Conservation (phyloP, 164 flowering plant genomes). For the Akebia trifoliata region DNA sequence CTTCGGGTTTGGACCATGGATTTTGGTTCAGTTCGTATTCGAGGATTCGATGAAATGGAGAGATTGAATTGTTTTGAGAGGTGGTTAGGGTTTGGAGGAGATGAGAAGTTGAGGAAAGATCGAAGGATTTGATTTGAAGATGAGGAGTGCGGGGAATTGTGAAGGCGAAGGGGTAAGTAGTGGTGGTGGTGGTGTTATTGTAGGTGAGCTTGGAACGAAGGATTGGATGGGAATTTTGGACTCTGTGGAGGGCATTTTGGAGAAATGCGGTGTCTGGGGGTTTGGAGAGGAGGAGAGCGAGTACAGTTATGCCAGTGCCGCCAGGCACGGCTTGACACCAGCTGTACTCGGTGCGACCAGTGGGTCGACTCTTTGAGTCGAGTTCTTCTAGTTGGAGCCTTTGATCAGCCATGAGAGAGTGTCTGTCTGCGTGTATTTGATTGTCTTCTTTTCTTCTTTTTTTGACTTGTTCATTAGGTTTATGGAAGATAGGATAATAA, state of each 20-base stretch:
- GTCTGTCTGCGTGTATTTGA: no score
- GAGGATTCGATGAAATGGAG: conserved; percentile 44
- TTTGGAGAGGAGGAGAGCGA: conserved; percentile 51
- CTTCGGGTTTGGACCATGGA: conserved; percentile 41
- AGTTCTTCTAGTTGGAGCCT: no score
- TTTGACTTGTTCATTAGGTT: no score
- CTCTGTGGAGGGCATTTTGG: conserved; percentile 43
- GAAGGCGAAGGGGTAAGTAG: no score
- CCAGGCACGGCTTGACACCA: conserved; percentile 74
- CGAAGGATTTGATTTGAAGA: conserved; percentile 37
- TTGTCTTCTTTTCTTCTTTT: no score
- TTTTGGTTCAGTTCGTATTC: conserved; percentile 63
- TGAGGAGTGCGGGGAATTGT: conserved; percentile 25
- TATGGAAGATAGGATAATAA: no score
- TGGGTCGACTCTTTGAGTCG: conserved; percentile 28
- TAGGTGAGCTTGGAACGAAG: conserved; percentile 61
- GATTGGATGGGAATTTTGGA: conserved; percentile 62
- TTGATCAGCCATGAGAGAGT: no score
- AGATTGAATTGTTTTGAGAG: no score
- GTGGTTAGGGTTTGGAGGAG: no score
- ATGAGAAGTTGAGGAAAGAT: conserved; percentile 43
- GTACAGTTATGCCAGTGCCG: conserved; percentile 80
- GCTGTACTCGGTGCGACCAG: conserved; percentile 66
- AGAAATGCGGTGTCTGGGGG: conserved; percentile 32
- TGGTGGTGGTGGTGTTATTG: conserved; percentile 3